These are phyloP conservation scores for Claviceps capensis DNA, from an alignment of 2,329 filamentous ascomycete species.

Conservation along the genomic window DNA sequence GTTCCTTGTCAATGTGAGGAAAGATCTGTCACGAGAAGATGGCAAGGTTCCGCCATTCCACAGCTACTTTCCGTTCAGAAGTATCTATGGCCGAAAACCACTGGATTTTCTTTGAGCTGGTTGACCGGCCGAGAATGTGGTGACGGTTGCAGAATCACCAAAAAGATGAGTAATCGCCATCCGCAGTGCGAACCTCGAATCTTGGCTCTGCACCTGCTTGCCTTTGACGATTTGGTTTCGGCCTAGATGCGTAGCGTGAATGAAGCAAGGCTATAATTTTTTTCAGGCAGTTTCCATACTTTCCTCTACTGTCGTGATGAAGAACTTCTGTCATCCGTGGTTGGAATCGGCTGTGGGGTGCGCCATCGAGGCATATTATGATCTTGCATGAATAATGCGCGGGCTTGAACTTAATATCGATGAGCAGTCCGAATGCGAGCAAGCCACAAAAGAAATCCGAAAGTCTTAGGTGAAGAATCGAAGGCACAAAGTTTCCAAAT, in stretches of 20 bases:
- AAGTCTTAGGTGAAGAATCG: too few species aligned
- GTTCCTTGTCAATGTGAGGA: slow-evolving; percentile 28
- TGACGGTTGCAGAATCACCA: neutral
- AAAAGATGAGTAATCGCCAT: too few species aligned
- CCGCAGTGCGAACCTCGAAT: neutral
- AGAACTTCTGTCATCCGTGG: too few species aligned
- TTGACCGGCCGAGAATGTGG: neutral
- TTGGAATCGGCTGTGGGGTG: too few species aligned
- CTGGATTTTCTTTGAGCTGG: slow-evolving; percentile 2
- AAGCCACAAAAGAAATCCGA: neutral
- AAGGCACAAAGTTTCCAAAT: too few species aligned
- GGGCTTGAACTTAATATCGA: neutral
- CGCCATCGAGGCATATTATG: too few species aligned
- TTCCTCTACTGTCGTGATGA: too few species aligned
- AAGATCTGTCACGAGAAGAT: slow-evolving; percentile 19
- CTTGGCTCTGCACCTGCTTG: neutral
- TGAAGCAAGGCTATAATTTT: too few species aligned
- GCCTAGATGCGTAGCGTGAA: neutral
- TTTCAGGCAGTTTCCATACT: too few species aligned
- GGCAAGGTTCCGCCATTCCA: slow-evolving; percentile 22
- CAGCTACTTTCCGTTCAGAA: slow-evolving; percentile 27
- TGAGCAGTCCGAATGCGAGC: neutral
- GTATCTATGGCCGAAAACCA: slow-evolving; percentile 26
- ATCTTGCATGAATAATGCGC: too few species aligned
- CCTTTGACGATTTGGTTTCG: neutral